Percentiles rank a stretch among this genome's conserved stretches.
These are phyloP conservation scores for Eudorina sp. DNA, from an alignment of 139 green algal species.

Conservation along the genomic window DNA sequence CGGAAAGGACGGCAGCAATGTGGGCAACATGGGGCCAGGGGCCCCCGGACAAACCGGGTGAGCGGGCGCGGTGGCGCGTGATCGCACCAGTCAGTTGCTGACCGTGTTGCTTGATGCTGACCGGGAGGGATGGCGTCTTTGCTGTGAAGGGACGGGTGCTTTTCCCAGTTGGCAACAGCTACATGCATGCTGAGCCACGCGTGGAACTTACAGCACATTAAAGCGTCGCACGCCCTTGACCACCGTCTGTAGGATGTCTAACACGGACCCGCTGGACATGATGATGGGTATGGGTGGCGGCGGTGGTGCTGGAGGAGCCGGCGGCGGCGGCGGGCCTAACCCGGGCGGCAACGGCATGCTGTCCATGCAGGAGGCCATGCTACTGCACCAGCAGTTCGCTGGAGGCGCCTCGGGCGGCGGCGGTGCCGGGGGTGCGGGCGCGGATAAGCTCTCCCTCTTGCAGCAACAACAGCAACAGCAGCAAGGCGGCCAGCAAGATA, in stretches of 20 bases:
- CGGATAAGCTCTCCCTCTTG: conserved; percentile 15
- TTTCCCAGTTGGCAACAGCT: too few species aligned
- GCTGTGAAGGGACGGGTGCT: too few species aligned
- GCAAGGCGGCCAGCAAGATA: conserved; percentile 21
- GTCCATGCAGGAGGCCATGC: conserved; percentile 33
- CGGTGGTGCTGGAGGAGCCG: not conserved
- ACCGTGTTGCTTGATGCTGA: too few species aligned
- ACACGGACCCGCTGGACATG: conserved; percentile 19
- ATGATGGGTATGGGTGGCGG: conserved; percentile 37
- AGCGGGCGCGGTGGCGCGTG: not conserved
- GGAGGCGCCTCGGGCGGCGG: not conserved
- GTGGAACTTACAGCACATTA: too few species aligned
- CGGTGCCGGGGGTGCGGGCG: not conserved
- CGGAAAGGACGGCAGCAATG: conserved; percentile 35
- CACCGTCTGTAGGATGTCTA: conserved; percentile 8
- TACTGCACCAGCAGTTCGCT: conserved; percentile 43
- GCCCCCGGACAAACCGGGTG: not conserved
- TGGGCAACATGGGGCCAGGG: conserved; percentile 8
- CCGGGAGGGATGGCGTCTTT: too few species aligned
- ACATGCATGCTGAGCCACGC: too few species aligned
- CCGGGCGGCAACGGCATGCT: conserved; percentile 14
- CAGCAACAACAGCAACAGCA: conserved; percentile 43
- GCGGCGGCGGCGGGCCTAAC: not conserved
- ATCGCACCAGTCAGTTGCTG: too few species aligned
- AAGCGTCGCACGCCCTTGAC: too few species aligned